A percentile compares a stretch with the other conserved stretches of the same genome.
These are phyloP conservation scores for Cadophora gregata DNA, from an alignment of 2,329 filamentous ascomycete species.

Conservation along the genomic window DNA sequence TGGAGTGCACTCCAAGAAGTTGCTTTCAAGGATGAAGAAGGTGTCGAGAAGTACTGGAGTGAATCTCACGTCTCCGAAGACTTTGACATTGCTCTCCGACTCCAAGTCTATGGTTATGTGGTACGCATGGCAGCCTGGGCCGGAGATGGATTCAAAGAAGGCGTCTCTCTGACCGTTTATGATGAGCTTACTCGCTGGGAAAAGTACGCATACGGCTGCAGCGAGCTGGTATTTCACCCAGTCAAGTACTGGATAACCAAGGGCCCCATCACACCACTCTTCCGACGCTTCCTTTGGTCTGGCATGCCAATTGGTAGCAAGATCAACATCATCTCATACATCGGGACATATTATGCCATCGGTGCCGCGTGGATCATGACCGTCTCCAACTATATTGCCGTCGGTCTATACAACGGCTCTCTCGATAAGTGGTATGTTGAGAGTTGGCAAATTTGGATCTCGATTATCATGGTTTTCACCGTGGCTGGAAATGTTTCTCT, in stretches of 20 bases:
- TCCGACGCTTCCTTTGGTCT: conserved; percentile 74
- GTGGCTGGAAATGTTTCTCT: conserved; percentile 74
- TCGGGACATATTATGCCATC: conserved; percentile 81
- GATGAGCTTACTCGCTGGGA: conserved; percentile 86
- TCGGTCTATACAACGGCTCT: conserved; percentile 77
- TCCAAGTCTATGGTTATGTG: conserved; percentile 74
- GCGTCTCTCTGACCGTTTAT: conserved; percentile 83
- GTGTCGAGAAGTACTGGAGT: conserved; percentile 81
- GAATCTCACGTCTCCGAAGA: conserved; percentile 81
- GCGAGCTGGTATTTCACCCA: conserved; percentile 81
- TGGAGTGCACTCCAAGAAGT: conserved; percentile 79
- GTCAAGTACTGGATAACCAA: conserved; percentile 73
- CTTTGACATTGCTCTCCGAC: conserved; percentile 80
- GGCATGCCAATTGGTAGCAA: conserved; percentile 77
- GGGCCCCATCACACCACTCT: conserved; percentile 80
- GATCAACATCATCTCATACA: conserved; percentile 76
- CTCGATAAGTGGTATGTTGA: conserved; percentile 82
- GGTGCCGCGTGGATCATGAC: conserved; percentile 78
- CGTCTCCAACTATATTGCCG: conserved; percentile 73
- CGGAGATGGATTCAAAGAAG: conserved; percentile 78
- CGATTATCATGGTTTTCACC: conserved; percentile 79
- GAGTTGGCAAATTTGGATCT: conserved; percentile 80
- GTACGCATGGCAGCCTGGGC: conserved; percentile 76
- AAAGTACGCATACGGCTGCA: conserved; percentile 85
- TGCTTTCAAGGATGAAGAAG: conserved; percentile 71